phyloP scores from a whole-genome alignment of 2,329 filamentous ascomycete species.

The Fusarium pseudoanthophilum region DNA sequence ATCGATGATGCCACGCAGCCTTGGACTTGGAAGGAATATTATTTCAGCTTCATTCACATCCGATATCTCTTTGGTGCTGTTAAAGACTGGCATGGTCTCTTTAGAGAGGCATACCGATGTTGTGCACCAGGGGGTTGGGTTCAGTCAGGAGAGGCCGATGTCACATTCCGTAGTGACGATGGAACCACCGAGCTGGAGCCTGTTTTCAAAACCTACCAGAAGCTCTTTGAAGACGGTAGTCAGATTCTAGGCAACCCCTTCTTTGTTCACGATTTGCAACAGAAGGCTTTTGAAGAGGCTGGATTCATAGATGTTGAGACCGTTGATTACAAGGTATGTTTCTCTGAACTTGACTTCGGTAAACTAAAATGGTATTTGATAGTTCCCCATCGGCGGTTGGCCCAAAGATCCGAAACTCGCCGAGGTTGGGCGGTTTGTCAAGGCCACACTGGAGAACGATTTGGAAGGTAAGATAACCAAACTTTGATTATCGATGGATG shows the following conservation, averaged over 20 bases:
- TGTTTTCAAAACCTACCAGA: not conserved
- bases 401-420: not conserved
- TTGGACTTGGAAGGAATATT: not conserved
- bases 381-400: not conserved
- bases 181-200: not conserved
- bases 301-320: not conserved
- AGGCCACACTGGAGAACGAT: not conserved
- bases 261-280: not conserved
- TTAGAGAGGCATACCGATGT: not conserved
- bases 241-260: not conserved
- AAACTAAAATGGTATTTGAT: accelerated
- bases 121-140: not conserved
- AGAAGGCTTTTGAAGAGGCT: not conserved
- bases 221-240: not conserved
- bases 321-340: not conserved
- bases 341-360: accelerated
- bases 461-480: not conserved
- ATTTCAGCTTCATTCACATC: not conserved
- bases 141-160: not conserved
- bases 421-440: not conserved
- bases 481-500: accelerated
- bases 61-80: not conserved
- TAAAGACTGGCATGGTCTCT: not conserved
- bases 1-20: not conserved
- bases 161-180: constrained; percentile 1